Percentiles rank a stretch among this genome's conserved stretches.
phyloP scores from a whole-genome alignment of 2,329 filamentous ascomycete genomes.

The Colletotrichum limetticola region DNA sequence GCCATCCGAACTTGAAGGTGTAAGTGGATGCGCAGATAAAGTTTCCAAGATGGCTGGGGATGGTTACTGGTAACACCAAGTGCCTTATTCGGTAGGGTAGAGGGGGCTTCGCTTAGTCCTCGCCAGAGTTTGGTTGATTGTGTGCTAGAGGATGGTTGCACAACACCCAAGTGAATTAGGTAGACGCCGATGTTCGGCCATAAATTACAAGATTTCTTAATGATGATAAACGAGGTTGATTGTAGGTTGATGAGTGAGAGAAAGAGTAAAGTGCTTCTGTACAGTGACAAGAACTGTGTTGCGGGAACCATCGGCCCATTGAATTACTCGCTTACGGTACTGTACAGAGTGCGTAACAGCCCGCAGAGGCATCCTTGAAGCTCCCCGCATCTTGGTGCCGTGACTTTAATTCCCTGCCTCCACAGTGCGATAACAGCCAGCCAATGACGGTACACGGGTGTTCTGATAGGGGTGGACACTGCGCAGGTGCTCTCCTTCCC shows the following conservation, averaged over 20 bases:
- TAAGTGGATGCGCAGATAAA: slow-evolving; percentile 1
- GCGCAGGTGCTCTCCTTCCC: background rate
- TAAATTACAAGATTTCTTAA: background rate
- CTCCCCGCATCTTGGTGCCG: slow-evolving; percentile 11
- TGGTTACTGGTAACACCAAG: too few species aligned
- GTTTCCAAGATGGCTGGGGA: background rate
- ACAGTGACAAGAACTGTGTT: background rate
- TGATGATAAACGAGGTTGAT: background rate
- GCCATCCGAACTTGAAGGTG: slow-evolving; percentile 3
- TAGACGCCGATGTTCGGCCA: background rate
- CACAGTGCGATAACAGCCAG: slow-evolving; percentile 27
- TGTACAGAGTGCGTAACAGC: background rate
- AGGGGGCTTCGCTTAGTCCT: background rate
- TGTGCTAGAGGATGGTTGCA: background rate
- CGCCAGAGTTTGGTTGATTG: background rate
- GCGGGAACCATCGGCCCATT: background rate
- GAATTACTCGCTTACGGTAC: background rate
- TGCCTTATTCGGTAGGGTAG: too few species aligned
- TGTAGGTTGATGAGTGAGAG: background rate
- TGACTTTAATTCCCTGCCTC: background rate
- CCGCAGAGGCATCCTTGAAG: background rate
- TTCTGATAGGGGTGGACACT: slow-evolving; percentile 30
- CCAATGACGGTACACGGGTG: slow-evolving; percentile 23
- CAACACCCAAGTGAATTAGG: background rate
- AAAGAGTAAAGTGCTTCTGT: background rate